Evolutionary conservation across 202 grass and related monocot species (phyloP), one percentile per base, ranked within the genome.

Genomic region (Setaria italica): DNA sequence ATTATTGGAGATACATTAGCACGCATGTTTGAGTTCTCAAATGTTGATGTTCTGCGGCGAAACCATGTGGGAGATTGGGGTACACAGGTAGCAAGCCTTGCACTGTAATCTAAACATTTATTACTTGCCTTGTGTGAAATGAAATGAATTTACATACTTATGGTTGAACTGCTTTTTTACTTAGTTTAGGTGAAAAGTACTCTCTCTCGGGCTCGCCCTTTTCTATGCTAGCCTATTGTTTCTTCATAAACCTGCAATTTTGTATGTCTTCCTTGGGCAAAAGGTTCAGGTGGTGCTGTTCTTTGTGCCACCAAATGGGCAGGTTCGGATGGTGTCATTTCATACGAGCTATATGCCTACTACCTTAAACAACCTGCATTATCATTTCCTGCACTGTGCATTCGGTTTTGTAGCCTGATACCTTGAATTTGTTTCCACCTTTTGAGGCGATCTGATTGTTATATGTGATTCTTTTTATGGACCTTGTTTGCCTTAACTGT

Each of bases 1-100:
- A 96, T 99, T 56, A 99, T 96, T 81, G 97, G 97, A 53, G 97
- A 96, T 81, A 96, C 97, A 76, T 67, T 99, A 58, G 79, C 97
- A 29, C 88, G 97, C 25, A 99, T 99, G 97, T 92, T 99, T 90
- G 93, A 99, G 80, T 99, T 91, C 82, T 96, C 93, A 76, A 88
- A 92, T 85, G 93, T 96, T 84, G 50, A 92, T 9, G 97, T 99
- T 79, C 90, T 99, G 62, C 80, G 92, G 70, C 87, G 97, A 65
- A 99, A 99, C 79, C 97, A 99, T 91, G 93, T 99, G 16, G 94
- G 96, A 70, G 96, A 99, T 42, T 99, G 96, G 96, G 96, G 96
- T 64, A 99, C 96, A 67, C 96, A 99, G 97, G 97, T 96, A 83
- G 85, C 58, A 30, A 1, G 14, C 39, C 39, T 57, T 54, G 11